These are phyloP conservation scores for Nicotiana noctiflora DNA, from an alignment of 257 asterid genomes.

Conservation along the genomic window DNA sequence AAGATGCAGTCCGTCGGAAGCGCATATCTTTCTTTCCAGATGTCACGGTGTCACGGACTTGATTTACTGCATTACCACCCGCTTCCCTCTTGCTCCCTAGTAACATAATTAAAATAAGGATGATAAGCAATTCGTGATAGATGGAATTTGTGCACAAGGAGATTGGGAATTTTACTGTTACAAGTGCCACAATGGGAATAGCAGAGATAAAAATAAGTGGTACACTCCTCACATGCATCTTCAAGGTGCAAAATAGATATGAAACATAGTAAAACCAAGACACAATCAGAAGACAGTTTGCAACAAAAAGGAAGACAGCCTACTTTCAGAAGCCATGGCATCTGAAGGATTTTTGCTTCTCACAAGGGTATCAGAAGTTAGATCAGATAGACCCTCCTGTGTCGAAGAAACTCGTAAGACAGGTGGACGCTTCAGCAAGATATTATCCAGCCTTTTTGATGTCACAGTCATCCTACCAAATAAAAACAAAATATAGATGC, in stretches of 20 bases:
- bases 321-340: constrained; percentile 54
- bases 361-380: constrained; percentile 34
- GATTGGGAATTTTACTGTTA: not conserved
- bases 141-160: not conserved
- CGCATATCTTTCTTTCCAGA: constrained; percentile 53
- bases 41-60: constrained; percentile 25
- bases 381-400: constrained; percentile 57
- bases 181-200: constrained; percentile 1
- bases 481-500: not conserved
- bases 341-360: constrained; percentile 40
- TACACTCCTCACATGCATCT: not conserved
- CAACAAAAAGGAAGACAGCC: not conserved
- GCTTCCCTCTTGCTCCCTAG: constrained; percentile 47
- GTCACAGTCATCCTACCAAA: constrained; percentile 14
- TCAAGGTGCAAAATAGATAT: not conserved
- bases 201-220: not conserved
- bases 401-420: constrained; percentile 55
- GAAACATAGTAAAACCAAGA: not conserved
- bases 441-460: constrained; percentile 55
- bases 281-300: not conserved
- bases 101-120: not conserved
- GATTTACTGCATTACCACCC: constrained; percentile 36
- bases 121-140: not conserved
- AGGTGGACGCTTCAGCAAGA: constrained; percentile 77
- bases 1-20: constrained; percentile 63